Conservation (phyloP, 257 asterid genomes). For the Nicotiana tomentosiformis region DNA sequence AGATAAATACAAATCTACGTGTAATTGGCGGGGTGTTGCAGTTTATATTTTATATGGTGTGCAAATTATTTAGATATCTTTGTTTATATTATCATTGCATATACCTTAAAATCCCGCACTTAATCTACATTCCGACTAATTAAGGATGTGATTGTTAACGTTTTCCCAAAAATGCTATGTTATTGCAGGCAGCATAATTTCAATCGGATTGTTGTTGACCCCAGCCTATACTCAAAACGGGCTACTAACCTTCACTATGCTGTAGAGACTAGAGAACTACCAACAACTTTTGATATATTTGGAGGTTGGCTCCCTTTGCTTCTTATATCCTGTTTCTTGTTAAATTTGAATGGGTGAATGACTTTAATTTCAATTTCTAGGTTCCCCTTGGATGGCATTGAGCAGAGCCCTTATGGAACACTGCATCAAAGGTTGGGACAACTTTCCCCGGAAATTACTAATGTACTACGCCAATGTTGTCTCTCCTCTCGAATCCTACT, state of each 20-base stretch:
- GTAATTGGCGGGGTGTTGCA: no score
- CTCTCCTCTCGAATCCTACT: slow-evolving; percentile 45
- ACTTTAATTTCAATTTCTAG: slow-evolving; percentile 17
- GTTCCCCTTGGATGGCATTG: slow-evolving; percentile 51
- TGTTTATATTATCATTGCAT: no score
- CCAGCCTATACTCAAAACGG: slow-evolving; percentile 25
- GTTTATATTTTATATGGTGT: no score
- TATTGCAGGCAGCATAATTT: slow-evolving; percentile 25
- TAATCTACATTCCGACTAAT: no score
- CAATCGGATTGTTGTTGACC: slow-evolving; percentile 38
- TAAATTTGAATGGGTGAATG: background rate
- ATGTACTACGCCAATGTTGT: slow-evolving; percentile 51
- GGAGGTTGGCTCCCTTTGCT: slow-evolving; percentile 34
- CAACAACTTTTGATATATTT: slow-evolving; percentile 43
- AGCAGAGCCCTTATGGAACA: slow-evolving; percentile 47
- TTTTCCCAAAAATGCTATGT: background rate
- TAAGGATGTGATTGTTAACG: background rate
- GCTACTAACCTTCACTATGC: slow-evolving; percentile 27
- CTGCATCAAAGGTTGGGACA: slow-evolving; percentile 47
- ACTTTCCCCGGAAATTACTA: slow-evolving; percentile 50
- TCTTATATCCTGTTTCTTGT: background rate
- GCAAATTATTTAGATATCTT: no score
- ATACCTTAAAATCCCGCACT: no score
- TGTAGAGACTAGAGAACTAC: slow-evolving; percentile 34
- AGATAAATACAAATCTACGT: background rate